Conservation (phyloP, 176 grass and related monocot genomes). For the Luzula sylvatica region DNA sequence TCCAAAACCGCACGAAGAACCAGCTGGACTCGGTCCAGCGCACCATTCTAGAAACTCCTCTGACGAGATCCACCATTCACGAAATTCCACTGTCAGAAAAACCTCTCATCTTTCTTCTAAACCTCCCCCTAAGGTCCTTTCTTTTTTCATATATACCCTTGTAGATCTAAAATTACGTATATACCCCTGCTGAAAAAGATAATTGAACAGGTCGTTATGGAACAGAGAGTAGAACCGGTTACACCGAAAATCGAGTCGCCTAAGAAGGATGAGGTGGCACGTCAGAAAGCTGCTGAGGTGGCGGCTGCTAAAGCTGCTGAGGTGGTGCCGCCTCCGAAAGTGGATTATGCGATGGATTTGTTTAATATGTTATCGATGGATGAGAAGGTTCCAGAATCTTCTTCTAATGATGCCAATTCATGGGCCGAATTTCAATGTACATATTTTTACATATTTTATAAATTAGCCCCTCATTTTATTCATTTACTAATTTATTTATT, state of each 20-base stretch:
- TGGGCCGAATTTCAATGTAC: conserved; percentile 94
- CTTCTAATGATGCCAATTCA: conserved; percentile 55
- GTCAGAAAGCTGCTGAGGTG: conserved; percentile 26
- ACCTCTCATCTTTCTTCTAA: conserved; percentile 46
- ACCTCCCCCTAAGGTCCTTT: conserved; percentile 7
- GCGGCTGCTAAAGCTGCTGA: conserved; percentile 31
- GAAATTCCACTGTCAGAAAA: conserved; percentile 31
- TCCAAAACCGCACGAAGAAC: conserved; percentile 42
- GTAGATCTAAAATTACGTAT: no score
- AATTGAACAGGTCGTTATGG: conserved; percentile 46
- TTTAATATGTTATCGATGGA: conserved; percentile 87
- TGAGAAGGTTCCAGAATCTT: conserved; percentile 55
- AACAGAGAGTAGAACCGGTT: conserved; percentile 42
- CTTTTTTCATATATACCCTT: no score
- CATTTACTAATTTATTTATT: neutral
- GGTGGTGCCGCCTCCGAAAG: conserved; percentile 56
- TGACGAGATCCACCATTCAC: conserved; percentile 38
- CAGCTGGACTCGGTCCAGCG: conserved; percentile 28
- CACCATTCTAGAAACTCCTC: conserved; percentile 44
- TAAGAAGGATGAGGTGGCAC: conserved; percentile 25
- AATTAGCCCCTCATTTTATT: no score
- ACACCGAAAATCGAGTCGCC: conserved; percentile 48
- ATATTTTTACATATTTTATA: conserved; percentile 11
- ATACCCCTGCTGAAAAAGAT: no score
- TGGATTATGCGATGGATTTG: conserved; percentile 90